Evolutionary conservation across 495 filamentous ascomycete species (phyloP), one percentile per base, ranked within the genome.

Genomic region (Penicillium chermesinum): DNA sequence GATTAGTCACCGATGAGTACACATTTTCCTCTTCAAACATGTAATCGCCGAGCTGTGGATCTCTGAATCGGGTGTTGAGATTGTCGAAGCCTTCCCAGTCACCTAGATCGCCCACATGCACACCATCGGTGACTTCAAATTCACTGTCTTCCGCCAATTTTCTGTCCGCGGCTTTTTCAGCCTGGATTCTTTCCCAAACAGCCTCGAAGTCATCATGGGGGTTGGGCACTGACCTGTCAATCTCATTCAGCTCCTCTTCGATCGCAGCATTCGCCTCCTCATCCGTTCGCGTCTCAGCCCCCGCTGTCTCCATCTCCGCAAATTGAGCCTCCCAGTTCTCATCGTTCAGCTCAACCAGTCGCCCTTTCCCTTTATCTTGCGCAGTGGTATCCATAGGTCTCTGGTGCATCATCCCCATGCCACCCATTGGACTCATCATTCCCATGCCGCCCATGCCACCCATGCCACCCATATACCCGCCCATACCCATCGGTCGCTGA

Each of bases 321-420:
- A 99, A 99, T 61, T 97, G 90, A 50, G 86, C 85, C 69, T 97
- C 93, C 93, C 94, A 99, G 48, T 93, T 84, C 55, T 83, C 76
- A 49, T 97, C 90, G 59, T 96, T 88, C 19, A 97, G 78, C 71
- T 97, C 94, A 3, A 96, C 81, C 71, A 98, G 84, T 55, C 89
- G 83, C 3, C 79, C 86, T 66, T 96, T 96, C 27, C 90, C 91
- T 68, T 97, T 96, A 37, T 73, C 85, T 52, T 81, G 58, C 53
- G 71, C 54, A 54, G 65, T 53, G 57, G 69, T 53, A 38, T 71
- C 65, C 64, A 66, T 58, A 72, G 76, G 69, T 38, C 76, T 73
- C 40, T 77, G 74, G 40, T 78, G 78, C 65, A 71, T 70, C 42
- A 71, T 65, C 59, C 63, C 59, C 50, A 69, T 71, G 3, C 44